Percentiles rank a stretch among this genome's conserved stretches.
Conservation (phyloP, 1,139 yeast species). For the Nakaseomyces nivariensis region DNA sequence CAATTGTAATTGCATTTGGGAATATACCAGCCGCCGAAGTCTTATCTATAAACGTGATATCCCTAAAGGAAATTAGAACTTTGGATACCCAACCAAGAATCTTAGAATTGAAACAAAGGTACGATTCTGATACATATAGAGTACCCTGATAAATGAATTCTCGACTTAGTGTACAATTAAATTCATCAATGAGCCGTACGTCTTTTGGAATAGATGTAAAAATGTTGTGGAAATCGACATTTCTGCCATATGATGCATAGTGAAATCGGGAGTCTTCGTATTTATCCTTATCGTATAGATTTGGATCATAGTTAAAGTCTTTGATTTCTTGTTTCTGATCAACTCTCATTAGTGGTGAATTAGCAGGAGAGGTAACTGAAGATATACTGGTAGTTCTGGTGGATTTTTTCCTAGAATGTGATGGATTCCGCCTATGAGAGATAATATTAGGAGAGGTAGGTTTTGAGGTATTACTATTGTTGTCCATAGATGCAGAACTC, state of each 20-base stretch:
- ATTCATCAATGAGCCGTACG: constrained; percentile 77
- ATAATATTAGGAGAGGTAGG: constrained; percentile 13
- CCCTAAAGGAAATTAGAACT: constrained; percentile 60
- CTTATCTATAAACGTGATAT: constrained; percentile 67
- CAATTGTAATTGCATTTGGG: constrained; percentile 81
- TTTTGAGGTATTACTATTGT: background rate
- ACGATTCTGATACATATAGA: constrained; percentile 68
- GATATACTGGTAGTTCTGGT: background rate
- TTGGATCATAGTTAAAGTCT: constrained; percentile 24
- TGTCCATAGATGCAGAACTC: background rate
- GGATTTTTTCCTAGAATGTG: constrained; percentile 7
- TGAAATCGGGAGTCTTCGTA: constrained; percentile 36
- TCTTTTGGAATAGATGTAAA: constrained; percentile 61
- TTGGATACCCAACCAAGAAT: constrained; percentile 89
- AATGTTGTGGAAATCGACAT: constrained; percentile 68
- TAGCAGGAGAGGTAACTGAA: background rate
- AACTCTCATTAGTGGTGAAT: background rate
- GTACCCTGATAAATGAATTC: constrained; percentile 91
- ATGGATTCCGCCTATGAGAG: constrained; percentile 13
- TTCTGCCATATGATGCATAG: constrained; percentile 60
- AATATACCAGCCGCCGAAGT: constrained; percentile 81
- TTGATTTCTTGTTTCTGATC: background rate
- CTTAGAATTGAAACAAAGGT: constrained; percentile 84
- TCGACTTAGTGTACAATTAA: constrained; percentile 80
- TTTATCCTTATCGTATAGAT: constrained; percentile 34